These are phyloP conservation scores for Beta macrorhiza DNA, from an alignment of 179 eudicot genomes.

Conservation along the genomic window DNA sequence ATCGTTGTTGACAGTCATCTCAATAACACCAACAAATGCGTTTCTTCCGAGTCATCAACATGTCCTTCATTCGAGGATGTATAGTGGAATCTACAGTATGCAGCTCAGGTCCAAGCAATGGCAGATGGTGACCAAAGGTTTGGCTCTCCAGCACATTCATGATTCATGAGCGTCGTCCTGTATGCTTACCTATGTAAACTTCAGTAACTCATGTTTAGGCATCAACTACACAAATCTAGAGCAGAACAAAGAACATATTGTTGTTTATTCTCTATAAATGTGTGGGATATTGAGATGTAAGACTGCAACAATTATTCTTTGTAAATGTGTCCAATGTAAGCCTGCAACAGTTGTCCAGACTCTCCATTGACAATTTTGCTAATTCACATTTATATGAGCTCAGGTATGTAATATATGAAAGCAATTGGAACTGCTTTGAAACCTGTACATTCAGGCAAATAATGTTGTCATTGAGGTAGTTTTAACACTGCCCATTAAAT, in stretches of 20 bases:
- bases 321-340: conserved; percentile 16
- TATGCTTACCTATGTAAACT: background rate
- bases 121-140: conserved; percentile 49
- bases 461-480: background rate
- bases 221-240: background rate
- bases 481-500: background rate
- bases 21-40: conserved; percentile 58
- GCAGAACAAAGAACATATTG: background rate
- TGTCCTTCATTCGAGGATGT: conserved; percentile 80
- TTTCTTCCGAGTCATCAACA: conserved; percentile 47
- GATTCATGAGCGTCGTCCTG: background rate
- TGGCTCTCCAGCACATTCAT: conserved; percentile 26
- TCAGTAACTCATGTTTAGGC: background rate
- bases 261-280: conserved; percentile 16
- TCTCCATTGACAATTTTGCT: background rate
- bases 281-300: conserved; percentile 1
- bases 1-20: conserved; percentile 49
- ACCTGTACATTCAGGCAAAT: background rate
- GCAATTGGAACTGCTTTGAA: conserved; percentile 12
- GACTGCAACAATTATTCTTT: background rate
- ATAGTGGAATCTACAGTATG: conserved; percentile 77
- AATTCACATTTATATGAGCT: background rate
- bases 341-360: conserved; percentile 3
- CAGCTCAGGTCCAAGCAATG: conserved; percentile 64
- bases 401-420: background rate